Evolutionary conservation across 805 yeast species (phyloP).

Genomic region (Lipomyces chichibuensis): DNA sequence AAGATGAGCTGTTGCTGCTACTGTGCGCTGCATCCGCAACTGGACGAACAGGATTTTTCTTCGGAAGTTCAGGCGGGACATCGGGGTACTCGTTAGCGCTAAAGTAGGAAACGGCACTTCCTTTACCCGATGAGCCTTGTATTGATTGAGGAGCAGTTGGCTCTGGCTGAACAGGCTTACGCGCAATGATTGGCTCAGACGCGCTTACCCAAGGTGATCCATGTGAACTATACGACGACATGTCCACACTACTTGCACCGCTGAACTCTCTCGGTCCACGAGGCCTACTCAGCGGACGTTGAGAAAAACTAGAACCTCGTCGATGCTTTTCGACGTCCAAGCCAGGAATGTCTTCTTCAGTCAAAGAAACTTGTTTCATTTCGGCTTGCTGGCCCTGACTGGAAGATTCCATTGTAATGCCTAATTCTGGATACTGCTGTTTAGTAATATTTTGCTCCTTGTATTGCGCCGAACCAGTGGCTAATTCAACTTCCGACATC

Average conservation of each 20-base stretch:
- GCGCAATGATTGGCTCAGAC: neutral
- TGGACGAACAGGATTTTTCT: neutral
- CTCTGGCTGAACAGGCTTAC: neutral
- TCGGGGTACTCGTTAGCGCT: neutral
- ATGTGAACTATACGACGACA: neutral
- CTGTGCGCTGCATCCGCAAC: slow-evolving; percentile 1
- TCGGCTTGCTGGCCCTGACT: slow-evolving; percentile 9
- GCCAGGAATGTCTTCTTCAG: slow-evolving; percentile 1
- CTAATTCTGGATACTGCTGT: neutral
- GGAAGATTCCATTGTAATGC: neutral
- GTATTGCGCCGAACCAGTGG: neutral
- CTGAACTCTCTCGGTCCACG: slow-evolving; percentile 33
- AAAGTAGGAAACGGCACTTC: neutral
- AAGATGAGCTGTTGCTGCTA: neutral
- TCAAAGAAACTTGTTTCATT: neutral
- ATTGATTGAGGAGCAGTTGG: neutral
- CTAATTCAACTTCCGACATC: neutral
- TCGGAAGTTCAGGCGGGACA: neutral
- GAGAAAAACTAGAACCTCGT: slow-evolving; percentile 13
- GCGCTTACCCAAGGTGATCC: neutral
- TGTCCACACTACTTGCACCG: slow-evolving; percentile 3
- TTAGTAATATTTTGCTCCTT: neutral
- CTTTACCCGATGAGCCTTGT: neutral
- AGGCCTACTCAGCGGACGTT: slow-evolving; percentile 12
- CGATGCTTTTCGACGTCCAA: slow-evolving; percentile 22